These are phyloP conservation scores for Amaranthus cruentus DNA, from an alignment of 148 eudicot species.

Conservation along the genomic window DNA sequence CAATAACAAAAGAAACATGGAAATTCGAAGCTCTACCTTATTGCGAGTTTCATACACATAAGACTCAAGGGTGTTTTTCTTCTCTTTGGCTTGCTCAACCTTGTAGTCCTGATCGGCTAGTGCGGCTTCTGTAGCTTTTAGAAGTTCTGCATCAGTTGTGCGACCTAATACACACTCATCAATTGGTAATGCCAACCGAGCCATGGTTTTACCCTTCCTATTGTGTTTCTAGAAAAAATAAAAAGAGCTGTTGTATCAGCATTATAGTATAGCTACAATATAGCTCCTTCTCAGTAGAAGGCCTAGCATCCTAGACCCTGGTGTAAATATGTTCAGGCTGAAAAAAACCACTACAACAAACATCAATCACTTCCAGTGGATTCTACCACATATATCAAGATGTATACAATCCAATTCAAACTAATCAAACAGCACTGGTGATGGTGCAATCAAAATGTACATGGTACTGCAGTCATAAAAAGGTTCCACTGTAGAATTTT, in stretches of 20 bases:
- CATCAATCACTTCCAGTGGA: background rate
- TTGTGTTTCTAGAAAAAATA: slow-evolving; percentile 38
- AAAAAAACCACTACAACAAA: background rate
- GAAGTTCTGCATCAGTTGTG: slow-evolving; percentile 41
- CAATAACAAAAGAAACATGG: background rate
- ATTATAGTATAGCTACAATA: background rate
- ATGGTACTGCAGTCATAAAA: background rate
- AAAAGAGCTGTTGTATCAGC: slow-evolving; percentile 1
- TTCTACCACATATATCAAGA: background rate
- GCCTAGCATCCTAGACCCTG: background rate
- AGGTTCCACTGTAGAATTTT: background rate
- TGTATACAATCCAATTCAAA: background rate
- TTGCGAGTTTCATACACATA: slow-evolving; percentile 90
- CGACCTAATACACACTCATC: slow-evolving; percentile 46
- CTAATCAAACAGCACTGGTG: background rate
- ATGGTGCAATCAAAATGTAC: background rate
- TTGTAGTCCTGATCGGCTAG: slow-evolving; percentile 65
- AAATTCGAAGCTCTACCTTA: slow-evolving; percentile 49
- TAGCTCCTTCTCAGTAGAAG: background rate
- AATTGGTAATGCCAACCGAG: slow-evolving; percentile 43
- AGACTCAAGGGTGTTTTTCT: slow-evolving; percentile 78
- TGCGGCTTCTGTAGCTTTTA: slow-evolving; percentile 59
- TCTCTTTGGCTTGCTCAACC: slow-evolving; percentile 88
- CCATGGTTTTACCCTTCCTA: slow-evolving; percentile 29
- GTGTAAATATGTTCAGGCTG: background rate